Conservation (phyloP, 208 protist genomes). For the Leishmania major region DNA sequence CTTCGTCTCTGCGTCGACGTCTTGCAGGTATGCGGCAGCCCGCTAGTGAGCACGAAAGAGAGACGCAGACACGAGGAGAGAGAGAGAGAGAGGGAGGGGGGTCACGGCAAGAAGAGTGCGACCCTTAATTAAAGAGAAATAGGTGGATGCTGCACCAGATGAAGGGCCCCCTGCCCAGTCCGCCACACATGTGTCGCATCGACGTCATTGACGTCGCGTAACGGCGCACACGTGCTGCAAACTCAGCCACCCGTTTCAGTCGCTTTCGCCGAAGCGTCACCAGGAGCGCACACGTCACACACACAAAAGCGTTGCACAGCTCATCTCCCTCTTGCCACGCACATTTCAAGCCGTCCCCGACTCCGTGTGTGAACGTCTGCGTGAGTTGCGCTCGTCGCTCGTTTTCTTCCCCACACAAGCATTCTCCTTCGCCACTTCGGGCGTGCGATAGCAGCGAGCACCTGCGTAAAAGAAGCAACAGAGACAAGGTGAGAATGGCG, state of each 20-base stretch:
- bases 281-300: neutral
- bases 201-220: neutral
- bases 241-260: neutral
- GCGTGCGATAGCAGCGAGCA: neutral
- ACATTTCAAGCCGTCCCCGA: neutral
- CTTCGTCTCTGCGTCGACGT: neutral
- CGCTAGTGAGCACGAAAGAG: neutral
- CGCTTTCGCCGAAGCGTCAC: neutral
- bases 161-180: neutral
- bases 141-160: neutral
- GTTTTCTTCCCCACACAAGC: neutral
- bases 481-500: neutral
- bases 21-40: neutral
- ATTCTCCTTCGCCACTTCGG: neutral
- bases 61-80: neutral
- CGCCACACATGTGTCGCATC: neutral
- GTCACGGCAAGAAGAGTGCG: neutral
- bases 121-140: neutral
- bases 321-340: neutral
- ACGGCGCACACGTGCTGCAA: neutral
- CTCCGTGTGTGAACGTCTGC: neutral
- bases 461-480: neutral
- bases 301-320: neutral
- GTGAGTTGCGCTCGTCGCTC: neutral
- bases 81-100: neutral